phyloP scores from a whole-genome alignment of 31 red algal genomes.

The Bonnemaisonia californica region DNA sequence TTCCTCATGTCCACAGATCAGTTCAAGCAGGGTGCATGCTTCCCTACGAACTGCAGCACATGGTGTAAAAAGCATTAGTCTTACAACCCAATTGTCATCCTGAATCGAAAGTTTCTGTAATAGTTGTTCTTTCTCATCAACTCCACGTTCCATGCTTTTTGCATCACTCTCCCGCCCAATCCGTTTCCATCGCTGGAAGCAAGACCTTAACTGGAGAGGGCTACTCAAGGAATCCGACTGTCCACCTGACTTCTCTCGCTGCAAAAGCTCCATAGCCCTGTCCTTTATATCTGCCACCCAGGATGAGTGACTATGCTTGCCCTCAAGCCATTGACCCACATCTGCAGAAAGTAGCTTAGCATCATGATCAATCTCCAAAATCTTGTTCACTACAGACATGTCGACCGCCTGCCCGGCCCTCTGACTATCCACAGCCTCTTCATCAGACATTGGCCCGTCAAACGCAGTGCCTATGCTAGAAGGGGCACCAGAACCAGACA shows the following conservation, averaged over 20 bases:
- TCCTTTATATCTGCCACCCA: slow-evolving; percentile 42
- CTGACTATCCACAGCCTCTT: slow-evolving; percentile 6
- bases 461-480: slow-evolving; percentile 49
- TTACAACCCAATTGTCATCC: slow-evolving; percentile 77
- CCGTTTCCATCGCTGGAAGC: slow-evolving; percentile 13
- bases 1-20: slow-evolving; percentile 74
- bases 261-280: neutral
- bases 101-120: slow-evolving; percentile 32
- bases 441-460: slow-evolving; percentile 47
- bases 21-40: slow-evolving; percentile 44
- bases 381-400: slow-evolving; percentile 15
- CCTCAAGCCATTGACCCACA: slow-evolving; percentile 37
- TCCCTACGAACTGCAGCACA: slow-evolving; percentile 45
- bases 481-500: slow-evolving; percentile 22
- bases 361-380: slow-evolving; percentile 37
- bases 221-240: neutral
- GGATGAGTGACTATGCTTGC: slow-evolving; percentile 28
- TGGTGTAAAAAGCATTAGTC: slow-evolving; percentile 75
- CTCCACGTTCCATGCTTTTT: neutral
- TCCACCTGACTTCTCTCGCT: neutral
- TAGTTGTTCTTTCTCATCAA: neutral
- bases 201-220: neutral
- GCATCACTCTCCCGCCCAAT: neutral
- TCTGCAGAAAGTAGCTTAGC: slow-evolving; percentile 34
- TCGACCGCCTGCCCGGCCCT: slow-evolving; percentile 3